Percentiles rank a stretch among this genome's conserved stretches.
phyloP scores from a whole-genome alignment of 2,329 filamentous ascomycete species.

The Mariannaea sp. region DNA sequence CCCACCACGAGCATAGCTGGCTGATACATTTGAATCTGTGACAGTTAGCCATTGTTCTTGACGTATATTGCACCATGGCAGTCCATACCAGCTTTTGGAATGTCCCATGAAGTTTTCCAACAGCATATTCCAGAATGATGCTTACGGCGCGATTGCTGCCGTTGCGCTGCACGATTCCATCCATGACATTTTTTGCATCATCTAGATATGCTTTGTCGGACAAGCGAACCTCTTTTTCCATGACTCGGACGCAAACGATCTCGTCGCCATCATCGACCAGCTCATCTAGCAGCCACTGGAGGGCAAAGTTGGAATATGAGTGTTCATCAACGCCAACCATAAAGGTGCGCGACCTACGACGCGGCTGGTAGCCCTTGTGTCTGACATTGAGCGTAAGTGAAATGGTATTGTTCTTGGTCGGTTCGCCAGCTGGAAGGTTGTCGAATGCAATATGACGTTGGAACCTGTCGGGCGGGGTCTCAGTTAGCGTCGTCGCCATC shows the following conservation, averaged over 20 bases:
- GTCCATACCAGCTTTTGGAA: conserved; percentile 82
- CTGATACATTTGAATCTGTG: conserved; percentile 86
- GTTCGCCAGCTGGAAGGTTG: conserved; percentile 62
- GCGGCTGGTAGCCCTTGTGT: conserved; percentile 83
- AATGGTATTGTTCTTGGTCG: conserved; percentile 62
- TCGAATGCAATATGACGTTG: conserved; percentile 65
- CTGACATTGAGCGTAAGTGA: conserved; percentile 84
- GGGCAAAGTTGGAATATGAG: conserved; percentile 86
- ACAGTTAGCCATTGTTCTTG: conserved; percentile 17
- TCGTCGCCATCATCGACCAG: conserved; percentile 93
- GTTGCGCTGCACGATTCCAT: conserved; percentile 80
- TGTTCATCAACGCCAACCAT: conserved; percentile 91
- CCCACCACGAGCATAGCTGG: conserved; percentile 91
- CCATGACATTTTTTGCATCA: conserved; percentile 75
- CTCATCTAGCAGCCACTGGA: conserved; percentile 91
- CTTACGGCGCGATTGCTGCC: conserved; percentile 79
- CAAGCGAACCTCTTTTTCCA: conserved; percentile 79
- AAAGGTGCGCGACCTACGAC: conserved; percentile 82
- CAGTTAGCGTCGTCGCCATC: conserved; percentile 52
- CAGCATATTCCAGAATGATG: conserved; percentile 82
- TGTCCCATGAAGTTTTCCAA: conserved; percentile 87
- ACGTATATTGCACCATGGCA: not conserved
- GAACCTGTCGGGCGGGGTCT: conserved; percentile 54
- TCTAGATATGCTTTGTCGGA: conserved; percentile 74
- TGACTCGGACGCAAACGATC: conserved; percentile 85